Evolutionary conservation across 2,329 filamentous ascomycete genomes (phyloP).

Genomic region (Graphilbum fragrans): DNA sequence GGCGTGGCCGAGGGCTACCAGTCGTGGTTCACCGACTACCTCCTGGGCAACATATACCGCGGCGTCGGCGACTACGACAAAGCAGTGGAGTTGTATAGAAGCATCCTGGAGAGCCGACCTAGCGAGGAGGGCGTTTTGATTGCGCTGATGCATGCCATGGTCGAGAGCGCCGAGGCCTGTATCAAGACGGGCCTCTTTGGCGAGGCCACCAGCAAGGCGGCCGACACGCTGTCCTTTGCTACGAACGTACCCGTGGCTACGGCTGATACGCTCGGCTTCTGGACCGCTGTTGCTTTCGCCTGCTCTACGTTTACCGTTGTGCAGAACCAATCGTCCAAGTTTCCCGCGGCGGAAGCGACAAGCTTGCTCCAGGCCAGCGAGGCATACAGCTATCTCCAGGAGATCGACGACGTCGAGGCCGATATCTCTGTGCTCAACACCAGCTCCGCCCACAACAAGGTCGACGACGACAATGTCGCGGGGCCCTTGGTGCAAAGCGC

Average conservation of each 20-base stretch:
- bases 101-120: conserved; percentile 55
- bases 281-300: conserved; percentile 85
- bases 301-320: conserved; percentile 74
- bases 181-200: conserved; percentile 80
- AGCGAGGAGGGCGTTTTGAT: conserved; percentile 79
- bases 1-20: conserved; percentile 47
- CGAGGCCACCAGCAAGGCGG: conserved; percentile 61
- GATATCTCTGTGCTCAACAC: conserved; percentile 31
- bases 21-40: conserved; percentile 92
- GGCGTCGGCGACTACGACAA: conserved; percentile 85
- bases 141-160: conserved; percentile 75
- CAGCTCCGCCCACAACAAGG: conserved; percentile 32
- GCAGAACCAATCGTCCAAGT: conserved; percentile 50
- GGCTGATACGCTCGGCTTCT: conserved; percentile 68
- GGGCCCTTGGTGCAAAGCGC: conserved; percentile 41
- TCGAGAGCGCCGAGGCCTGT: conserved; percentile 67
- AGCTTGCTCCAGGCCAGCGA: conserved; percentile 36
- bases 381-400: conserved; percentile 49
- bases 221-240: conserved; percentile 57
- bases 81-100: conserved; percentile 64
- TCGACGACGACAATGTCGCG: conserved; percentile 24
- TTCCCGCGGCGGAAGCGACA: conserved; percentile 48
- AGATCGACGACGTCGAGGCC: conserved; percentile 52
- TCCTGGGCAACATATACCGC: conserved; percentile 88
- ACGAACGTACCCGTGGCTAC: conserved; percentile 46